Percentiles rank a stretch among this genome's conserved stretches.
These are phyloP conservation scores for Helichrysum umbraculigerum DNA, from an alignment of 129 eudicot genomes.

Conservation along the genomic window DNA sequence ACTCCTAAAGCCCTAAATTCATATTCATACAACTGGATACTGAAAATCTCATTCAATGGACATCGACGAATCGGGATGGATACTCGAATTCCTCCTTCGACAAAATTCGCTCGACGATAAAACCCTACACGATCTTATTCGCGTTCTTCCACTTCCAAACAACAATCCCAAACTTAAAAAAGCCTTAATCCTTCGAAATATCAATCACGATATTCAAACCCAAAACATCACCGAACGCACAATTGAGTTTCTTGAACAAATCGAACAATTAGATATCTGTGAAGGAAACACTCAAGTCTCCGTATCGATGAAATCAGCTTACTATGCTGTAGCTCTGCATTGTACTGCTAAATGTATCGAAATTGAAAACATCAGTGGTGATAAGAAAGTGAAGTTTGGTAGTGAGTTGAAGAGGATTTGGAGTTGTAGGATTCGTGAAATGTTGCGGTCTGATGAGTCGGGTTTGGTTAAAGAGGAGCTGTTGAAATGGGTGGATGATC, in stretches of 20 bases:
- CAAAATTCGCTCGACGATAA: slow-evolving; percentile 43
- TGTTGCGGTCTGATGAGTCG: slow-evolving; percentile 23
- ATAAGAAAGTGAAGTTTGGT: slow-evolving; percentile 25
- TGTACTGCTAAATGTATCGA: slow-evolving; percentile 42
- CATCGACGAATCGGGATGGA: slow-evolving; percentile 55
- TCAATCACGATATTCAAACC: slow-evolving; percentile 37
- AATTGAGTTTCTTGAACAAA: slow-evolving; percentile 49
- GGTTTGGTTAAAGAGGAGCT: slow-evolving; percentile 50
- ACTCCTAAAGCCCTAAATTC: slow-evolving; percentile 18
- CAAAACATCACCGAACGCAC: slow-evolving; percentile 33
- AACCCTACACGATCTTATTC: slow-evolving; percentile 31
- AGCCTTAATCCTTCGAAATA: slow-evolving; percentile 42
- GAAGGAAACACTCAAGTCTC: slow-evolving; percentile 25
- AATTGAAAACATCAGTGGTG: background rate
- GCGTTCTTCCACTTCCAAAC: slow-evolving; percentile 48
- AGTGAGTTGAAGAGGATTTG: slow-evolving; percentile 57
- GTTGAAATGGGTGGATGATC: slow-evolving; percentile 44
- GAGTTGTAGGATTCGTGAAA: slow-evolving; percentile 49
- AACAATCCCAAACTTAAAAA: slow-evolving; percentile 38
- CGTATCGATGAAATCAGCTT: slow-evolving; percentile 55
- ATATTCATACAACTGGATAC: background rate
- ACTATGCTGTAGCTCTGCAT: slow-evolving; percentile 60
- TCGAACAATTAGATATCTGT: slow-evolving; percentile 45
- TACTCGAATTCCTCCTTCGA: slow-evolving; percentile 61
- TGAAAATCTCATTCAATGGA: slow-evolving; percentile 42